phyloP scores from a whole-genome alignment of 2,329 filamentous ascomycete genomes.

The Plectosphaerella sp. region DNA sequence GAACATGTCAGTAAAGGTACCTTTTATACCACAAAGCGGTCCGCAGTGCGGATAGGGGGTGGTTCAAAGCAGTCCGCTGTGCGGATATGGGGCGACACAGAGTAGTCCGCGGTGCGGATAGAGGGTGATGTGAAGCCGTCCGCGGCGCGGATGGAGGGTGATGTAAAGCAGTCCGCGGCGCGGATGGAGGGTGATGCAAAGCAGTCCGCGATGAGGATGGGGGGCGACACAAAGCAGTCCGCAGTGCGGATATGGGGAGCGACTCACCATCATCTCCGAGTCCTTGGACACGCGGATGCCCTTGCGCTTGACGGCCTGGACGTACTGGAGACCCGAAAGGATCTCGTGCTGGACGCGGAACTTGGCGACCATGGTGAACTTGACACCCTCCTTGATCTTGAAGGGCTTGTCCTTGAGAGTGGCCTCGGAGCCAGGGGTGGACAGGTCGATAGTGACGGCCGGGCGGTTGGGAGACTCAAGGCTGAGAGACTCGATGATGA shows the following conservation, averaged over 20 bases:
- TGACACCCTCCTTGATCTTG: conserved; percentile 92
- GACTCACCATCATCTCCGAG: conserved; percentile 91
- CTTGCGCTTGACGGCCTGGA: conserved; percentile 90
- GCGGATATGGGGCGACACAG: too few species aligned
- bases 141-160: too few species aligned
- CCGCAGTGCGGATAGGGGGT: too few species aligned
- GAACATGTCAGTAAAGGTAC: conserved; percentile 17
- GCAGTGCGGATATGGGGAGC: neutral
- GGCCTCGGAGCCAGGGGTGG: conserved; percentile 65
- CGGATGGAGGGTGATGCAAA: too few species aligned
- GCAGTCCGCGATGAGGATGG: too few species aligned
- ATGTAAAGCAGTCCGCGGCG: too few species aligned
- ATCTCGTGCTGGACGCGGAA: conserved; percentile 98
- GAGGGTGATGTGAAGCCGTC: too few species aligned
- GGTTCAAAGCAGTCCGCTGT: too few species aligned
- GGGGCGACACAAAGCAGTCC: conserved; percentile 5
- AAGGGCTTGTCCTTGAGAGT: conserved; percentile 89
- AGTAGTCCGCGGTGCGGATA: too few species aligned
- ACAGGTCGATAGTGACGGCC: conserved; percentile 87
- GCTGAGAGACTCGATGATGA: conserved; percentile 87
- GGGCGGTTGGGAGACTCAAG: conserved; percentile 79
- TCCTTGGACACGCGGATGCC: conserved; percentile 85
- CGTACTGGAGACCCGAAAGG: conserved; percentile 89
- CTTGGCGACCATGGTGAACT: conserved; percentile 88
- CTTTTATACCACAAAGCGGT: too few species aligned